Evolutionary conservation across 495 filamentous ascomycete genomes (phyloP).

Genomic region (Neurospora terricola): DNA sequence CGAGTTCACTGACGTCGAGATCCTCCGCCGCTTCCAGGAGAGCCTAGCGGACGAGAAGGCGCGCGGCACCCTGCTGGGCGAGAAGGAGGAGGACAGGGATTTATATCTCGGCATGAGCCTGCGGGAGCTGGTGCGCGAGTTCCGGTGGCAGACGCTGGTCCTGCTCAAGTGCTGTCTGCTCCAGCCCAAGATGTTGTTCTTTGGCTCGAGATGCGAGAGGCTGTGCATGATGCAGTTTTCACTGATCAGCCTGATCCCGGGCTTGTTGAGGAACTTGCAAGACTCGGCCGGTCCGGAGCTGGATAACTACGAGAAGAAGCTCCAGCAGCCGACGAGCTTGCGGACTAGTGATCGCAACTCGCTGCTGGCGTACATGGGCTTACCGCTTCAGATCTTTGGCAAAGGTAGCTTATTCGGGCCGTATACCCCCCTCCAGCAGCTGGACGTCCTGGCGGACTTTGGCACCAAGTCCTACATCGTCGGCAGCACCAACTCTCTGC

Average conservation of each 20-base stretch:
- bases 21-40: constrained; percentile 75
- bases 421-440: constrained; percentile 91
- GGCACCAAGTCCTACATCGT: constrained; percentile 97
- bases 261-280: constrained; percentile 72
- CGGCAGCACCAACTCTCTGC: constrained; percentile 88
- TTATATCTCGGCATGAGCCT: constrained; percentile 89
- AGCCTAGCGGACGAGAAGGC: constrained; percentile 56
- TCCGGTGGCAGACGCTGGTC: constrained; percentile 85
- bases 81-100: constrained; percentile 64
- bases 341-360: constrained; percentile 87
- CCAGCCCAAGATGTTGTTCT: constrained; percentile 99
- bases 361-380: constrained; percentile 83
- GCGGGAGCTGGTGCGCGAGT: constrained; percentile 85
- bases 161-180: constrained; percentile 86
- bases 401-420: constrained; percentile 94
- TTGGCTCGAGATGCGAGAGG: constrained; percentile 85
- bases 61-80: constrained; percentile 42
- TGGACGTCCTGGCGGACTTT: constrained; percentile 87
- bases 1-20: constrained; percentile 52
- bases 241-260: constrained; percentile 85
- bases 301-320: constrained; percentile 65
- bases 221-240: constrained; percentile 98
- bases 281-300: constrained; percentile 90
- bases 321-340: constrained; percentile 72
- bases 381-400: constrained; percentile 91